Evolutionary conservation across 352 stramenopile species (phyloP).

Genomic region (Globisporangium spiculum): DNA sequence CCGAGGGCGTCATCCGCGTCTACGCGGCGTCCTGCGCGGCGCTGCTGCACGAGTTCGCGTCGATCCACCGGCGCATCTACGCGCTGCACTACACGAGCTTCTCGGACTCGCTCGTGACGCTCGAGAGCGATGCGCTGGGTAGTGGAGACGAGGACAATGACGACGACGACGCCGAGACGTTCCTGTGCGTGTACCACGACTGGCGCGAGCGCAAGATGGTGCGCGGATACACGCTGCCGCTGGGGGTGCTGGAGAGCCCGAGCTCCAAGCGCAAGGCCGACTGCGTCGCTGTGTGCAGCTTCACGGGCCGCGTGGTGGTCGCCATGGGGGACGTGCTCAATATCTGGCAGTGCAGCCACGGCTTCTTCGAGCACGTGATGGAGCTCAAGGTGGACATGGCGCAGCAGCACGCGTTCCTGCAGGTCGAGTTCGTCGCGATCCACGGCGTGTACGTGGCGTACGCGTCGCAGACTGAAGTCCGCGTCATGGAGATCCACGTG

Average conservation of each 20-base stretch:
- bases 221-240: conserved; percentile 77
- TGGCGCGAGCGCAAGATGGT: conserved; percentile 80
- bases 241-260: conserved; percentile 63
- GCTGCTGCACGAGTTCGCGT: conserved; percentile 78
- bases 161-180: conserved; percentile 63
- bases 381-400: conserved; percentile 82
- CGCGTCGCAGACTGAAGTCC: conserved; percentile 71
- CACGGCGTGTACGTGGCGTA: conserved; percentile 77
- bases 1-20: conserved; percentile 73
- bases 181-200: conserved; percentile 86
- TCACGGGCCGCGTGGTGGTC: conserved; percentile 74
- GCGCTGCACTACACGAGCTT: conserved; percentile 84
- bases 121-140: conserved; percentile 51
- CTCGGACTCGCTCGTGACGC: conserved; percentile 81
- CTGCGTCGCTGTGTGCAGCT: conserved; percentile 79
- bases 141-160: conserved; percentile 13
- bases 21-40: conserved; percentile 74
- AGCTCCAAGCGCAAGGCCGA: conserved; percentile 54
- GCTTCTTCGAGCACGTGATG: conserved; percentile 89
- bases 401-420: conserved; percentile 62
- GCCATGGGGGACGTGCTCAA: conserved; percentile 77
- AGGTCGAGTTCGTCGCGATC: conserved; percentile 79
- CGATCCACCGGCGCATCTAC: conserved; percentile 70
- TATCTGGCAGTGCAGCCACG: conserved; percentile 82
- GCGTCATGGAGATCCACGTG: conserved; percentile 82